Base-by-base conservation (phyloP, 208 protist species). In the Leishmania tarentolae region DNA sequence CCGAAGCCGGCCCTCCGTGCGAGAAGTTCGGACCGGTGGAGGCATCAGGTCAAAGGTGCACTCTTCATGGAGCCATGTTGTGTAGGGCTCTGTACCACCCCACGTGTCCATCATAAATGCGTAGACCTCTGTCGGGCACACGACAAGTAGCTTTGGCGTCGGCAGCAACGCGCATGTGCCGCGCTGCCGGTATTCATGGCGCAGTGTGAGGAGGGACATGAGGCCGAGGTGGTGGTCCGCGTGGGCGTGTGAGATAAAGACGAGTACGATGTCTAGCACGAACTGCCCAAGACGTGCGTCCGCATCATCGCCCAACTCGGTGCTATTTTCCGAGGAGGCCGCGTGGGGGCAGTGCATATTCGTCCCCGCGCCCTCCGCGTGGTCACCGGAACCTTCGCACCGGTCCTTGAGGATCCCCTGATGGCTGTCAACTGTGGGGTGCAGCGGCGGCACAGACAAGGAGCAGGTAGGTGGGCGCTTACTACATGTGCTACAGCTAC, bases 191-290 rank as follows among this genome's bases (percentile, higher is more conserved):
- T 84, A 91, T 40, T 84, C 73, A 61, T 93, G 89, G 2, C 92
- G 88, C 56, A 95, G 85, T 1, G 83, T 82, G 13, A 98, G 82
- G 13, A 98, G 78, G 56, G 88, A 88, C 50, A 95, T 65, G 9
- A 98, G 78, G 8, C 95, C 95, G 31, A 98, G 85, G 82, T 98
- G 93, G 77, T 98, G 95, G 61, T 98, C 95, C 42, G 93, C 95
- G 86, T 98, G 95, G 24, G 85, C 90, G 86, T 98, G 95, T 1
- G 95, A 98, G n/a, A 98, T 96, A 70, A 95, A 98, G 0, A 98
- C 79, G 50, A 97, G 77, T 1, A 82, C 72, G 17, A 96, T 75
- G 61, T 96, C 90, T 19, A 83, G 68, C 37, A 95, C 69, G 77
- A 94, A 92, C 24, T 53, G 19, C 0, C 52, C 70, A 35, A 91